Evolutionary conservation across 345 rosid genomes (phyloP).

Genomic region (Syzygium oleosum): DNA sequence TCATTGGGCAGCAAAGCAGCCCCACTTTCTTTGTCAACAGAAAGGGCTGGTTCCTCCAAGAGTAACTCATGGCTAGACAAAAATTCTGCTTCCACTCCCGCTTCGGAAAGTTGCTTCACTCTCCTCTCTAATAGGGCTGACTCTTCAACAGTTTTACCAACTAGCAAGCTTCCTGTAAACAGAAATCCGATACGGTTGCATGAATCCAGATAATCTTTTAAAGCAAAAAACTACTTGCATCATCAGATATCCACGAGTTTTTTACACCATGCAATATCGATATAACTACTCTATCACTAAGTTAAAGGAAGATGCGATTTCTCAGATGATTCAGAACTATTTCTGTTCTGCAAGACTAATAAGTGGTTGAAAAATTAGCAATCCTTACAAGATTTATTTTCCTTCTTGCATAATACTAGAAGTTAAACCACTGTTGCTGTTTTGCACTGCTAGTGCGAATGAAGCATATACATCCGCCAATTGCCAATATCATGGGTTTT

Average conservation of each 20-base stretch:
- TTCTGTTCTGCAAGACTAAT: not conserved
- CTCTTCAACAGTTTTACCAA: conserved; percentile 58
- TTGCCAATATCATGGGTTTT: not conserved
- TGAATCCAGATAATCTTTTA: not conserved
- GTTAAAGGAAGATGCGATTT: not conserved
- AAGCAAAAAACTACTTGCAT: not conserved
- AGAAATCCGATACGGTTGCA: not conserved
- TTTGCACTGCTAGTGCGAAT: not conserved
- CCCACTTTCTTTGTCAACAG: conserved; percentile 42
- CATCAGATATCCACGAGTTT: not conserved
- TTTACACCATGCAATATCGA: not conserved
- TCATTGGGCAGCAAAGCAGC: conserved; percentile 83
- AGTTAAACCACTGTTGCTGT: not conserved
- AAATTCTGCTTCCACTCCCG: conserved; percentile 60
- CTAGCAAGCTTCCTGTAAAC: conserved; percentile 60
- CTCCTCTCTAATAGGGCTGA: conserved; percentile 35
- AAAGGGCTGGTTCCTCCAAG: conserved; percentile 48
- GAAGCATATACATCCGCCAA: not conserved
- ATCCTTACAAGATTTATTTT: not conserved
- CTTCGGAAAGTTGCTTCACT: conserved; percentile 57
- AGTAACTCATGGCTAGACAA: conserved; percentile 50
- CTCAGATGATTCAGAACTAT: not conserved
- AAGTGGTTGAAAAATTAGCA: not conserved
- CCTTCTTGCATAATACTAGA: not conserved
- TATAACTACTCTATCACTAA: not conserved